A percentile compares a stretch with the other conserved stretches of the same genome.
Evolutionary conservation across 805 yeast genomes (phyloP).

Genomic region (Soucietia sequanensis): DNA sequence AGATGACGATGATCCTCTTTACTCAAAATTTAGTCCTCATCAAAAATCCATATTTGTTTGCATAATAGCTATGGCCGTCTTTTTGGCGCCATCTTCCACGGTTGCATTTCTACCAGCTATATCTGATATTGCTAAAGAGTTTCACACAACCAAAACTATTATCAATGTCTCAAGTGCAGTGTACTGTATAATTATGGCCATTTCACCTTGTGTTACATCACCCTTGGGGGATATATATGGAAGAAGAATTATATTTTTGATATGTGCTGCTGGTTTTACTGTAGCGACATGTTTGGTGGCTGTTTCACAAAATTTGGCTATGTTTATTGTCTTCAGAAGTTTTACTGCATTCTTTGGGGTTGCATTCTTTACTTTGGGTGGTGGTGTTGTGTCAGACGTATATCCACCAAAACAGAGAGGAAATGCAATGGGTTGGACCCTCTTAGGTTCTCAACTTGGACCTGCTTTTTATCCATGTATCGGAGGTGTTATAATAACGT

Average conservation of each 20-base stretch:
- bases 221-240: constrained; percentile 51
- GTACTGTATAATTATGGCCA: constrained; percentile 45
- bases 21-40: no score
- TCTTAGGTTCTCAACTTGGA: constrained; percentile 48
- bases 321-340: constrained; percentile 48
- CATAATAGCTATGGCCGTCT: no score
- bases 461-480: constrained; percentile 48
- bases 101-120: constrained; percentile 48
- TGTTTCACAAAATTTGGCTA: constrained; percentile 43
- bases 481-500: constrained; percentile 50
- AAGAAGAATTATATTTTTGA: constrained; percentile 36
- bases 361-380: constrained; percentile 49
- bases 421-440: constrained; percentile 43
- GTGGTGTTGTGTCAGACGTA: constrained; percentile 45
- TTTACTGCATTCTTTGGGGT: constrained; percentile 48
- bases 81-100: constrained; percentile 38
- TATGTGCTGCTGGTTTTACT: constrained; percentile 28
- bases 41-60: no score
- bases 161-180: constrained; percentile 46
- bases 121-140: constrained; percentile 38
- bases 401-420: constrained; percentile 47
- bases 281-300: constrained; percentile 28
- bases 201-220: constrained; percentile 44
- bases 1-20: no score
- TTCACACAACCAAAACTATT: constrained; percentile 41